phyloP scores from a whole-genome alignment of 1,284 basidiomycete species.

The Blastosporella zonata region DNA sequence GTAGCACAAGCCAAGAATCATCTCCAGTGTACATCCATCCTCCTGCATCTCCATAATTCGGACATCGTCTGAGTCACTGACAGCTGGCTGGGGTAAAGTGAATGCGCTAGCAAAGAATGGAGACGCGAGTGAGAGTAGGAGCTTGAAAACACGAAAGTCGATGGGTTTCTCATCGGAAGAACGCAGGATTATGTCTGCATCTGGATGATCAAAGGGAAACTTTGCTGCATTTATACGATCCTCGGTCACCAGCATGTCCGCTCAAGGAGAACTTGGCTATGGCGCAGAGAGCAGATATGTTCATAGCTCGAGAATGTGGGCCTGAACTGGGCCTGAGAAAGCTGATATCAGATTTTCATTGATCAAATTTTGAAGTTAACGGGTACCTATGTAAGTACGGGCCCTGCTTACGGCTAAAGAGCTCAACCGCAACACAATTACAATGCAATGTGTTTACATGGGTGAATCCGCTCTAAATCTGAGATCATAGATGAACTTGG shows the following conservation, averaged over 20 bases:
- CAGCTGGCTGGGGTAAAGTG: slow-evolving; percentile 36
- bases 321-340: no score
- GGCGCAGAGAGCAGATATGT: no score
- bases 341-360: no score
- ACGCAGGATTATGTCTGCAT: slow-evolving; percentile 41
- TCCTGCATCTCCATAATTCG: slow-evolving; percentile 35
- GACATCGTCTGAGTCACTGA: slow-evolving; percentile 18
- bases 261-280: not conserved
- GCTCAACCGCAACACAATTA: no score
- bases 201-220: slow-evolving; percentile 32
- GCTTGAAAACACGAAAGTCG: slow-evolving; percentile 44
- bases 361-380: no score
- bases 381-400: no score
- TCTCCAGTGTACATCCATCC: slow-evolving; percentile 27
- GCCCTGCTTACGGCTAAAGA: no score
- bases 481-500: no score
- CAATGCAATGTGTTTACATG: no score
- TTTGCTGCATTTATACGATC: slow-evolving; percentile 17
- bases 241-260: not conserved
- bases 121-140: slow-evolving; percentile 42
- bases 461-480: no score
- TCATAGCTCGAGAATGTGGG: no score
- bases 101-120: slow-evolving; percentile 44
- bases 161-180: slow-evolving; percentile 42
- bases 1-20: slow-evolving; percentile 31